Base-by-base conservation (phyloP, 208 protist species). In the Acanthamoeba sp. region DNA sequence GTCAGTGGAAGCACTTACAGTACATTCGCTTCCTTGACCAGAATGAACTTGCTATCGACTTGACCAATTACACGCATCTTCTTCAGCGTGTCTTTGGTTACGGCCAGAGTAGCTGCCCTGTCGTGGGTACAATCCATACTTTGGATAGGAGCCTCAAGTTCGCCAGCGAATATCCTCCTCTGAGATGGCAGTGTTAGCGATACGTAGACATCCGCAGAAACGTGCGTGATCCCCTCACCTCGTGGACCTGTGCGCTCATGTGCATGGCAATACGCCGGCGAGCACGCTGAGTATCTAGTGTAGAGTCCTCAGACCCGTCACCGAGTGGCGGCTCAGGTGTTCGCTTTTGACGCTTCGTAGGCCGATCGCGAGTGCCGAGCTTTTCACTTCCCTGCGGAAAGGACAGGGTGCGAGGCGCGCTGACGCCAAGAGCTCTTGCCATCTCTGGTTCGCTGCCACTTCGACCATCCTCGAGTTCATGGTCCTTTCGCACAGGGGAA, bases 1-100 rank as follows among this genome's bases (percentile, higher is more conserved):
- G 10, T 20, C 0, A 48, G 48, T 38, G 14, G 52, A 38, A 89
- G 52, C 16, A 55, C 78, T 24, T 38, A 89, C 80, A 89, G 52
- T 10, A 89, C 5, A 29, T 24, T 24, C 48, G 48, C 52, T 9
- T 89, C 45, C 45, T 57, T 40, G 29, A 48, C 52, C 2, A 89
- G 80, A 16, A 89, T 89, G 20, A 89, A 89, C 48, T 89, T 89
- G 52, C 12, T 12, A 12, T 64, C 80, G 6, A 89, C 80, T 42
- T 89, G 80, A 38, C 24, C 32, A 12, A 89, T 89, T 2, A 64
- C 80, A 14, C 48, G 80, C 80, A 89, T 62, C 16, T 27, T 36
- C 50, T 64, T 36, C 42, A 89, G 29, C 18, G 24, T 34, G 27
- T 64, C n/a, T 27, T 62, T 89, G 80, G 6, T 40, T 6, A 89